Percentiles rank a stretch among this genome's conserved stretches.
phyloP scores from a whole-genome alignment of 192 early-diverging fungal genomes.

The Spizellomyces sp. region DNA sequence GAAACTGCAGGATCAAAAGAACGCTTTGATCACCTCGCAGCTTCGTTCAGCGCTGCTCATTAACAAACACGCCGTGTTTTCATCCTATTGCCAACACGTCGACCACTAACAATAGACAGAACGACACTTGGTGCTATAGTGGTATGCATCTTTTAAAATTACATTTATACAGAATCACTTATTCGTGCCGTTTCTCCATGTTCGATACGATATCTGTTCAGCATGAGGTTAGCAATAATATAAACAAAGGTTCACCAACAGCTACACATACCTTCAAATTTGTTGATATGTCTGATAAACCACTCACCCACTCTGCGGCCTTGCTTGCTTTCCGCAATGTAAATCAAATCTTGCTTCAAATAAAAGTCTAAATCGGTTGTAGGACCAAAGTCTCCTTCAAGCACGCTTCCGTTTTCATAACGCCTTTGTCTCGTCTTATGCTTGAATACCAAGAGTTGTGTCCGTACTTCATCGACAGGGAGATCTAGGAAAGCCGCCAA shows the following conservation, averaged over 20 bases:
- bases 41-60: no score
- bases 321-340: slow-evolving; percentile 93
- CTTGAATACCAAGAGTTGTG: slow-evolving; percentile 90
- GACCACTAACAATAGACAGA: no score
- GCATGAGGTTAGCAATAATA: slow-evolving; percentile 2
- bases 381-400: slow-evolving; percentile 79
- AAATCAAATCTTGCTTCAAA: slow-evolving; percentile 91
- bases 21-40: slow-evolving; percentile 7
- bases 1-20: slow-evolving; percentile 16
- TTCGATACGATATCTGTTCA: slow-evolving; percentile 34
- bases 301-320: slow-evolving; percentile 92
- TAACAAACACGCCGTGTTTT: no score
- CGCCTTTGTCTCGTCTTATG: slow-evolving; percentile 90
- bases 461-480: slow-evolving; percentile 77
- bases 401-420: slow-evolving; percentile 77
- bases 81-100: no score
- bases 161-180: neutral
- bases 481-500: slow-evolving; percentile 86
- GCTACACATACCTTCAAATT: slow-evolving; percentile 67
- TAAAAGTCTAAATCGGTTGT: slow-evolving; percentile 93
- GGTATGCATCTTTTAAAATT: neutral
- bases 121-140: no score
- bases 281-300: slow-evolving; percentile 94
- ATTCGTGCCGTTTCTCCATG: slow-evolving; percentile 34
- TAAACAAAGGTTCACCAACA: neutral